A percentile compares a stretch with the other conserved stretches of the same genome.
phyloP scores from a whole-genome alignment of 2,329 filamentous ascomycete genomes.

The Podosphaera leucotricha region DNA sequence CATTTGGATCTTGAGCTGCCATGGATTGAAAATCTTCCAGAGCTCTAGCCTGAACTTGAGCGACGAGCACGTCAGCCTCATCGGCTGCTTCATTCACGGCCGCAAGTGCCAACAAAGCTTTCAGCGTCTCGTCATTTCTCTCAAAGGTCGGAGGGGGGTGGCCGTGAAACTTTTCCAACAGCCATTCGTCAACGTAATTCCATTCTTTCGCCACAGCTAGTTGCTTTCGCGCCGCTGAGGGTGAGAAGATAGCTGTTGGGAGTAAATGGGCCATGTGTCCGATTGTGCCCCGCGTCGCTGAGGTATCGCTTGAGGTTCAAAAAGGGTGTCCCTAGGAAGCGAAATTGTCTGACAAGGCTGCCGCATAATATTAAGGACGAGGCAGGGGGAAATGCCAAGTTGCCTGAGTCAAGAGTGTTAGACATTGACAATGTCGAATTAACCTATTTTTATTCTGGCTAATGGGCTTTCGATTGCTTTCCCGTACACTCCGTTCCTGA shows the following conservation, averaged over 20 bases:
- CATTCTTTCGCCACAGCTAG: slow-evolving; percentile 74
- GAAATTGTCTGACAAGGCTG: neutral
- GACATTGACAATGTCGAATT: neutral
- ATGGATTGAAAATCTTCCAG: slow-evolving; percentile 28
- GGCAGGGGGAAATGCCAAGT: neutral
- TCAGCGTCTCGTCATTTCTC: slow-evolving; percentile 64
- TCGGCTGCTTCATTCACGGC: slow-evolving; percentile 56
- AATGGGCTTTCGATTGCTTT: too few relatives aligned
- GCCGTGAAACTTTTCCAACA: slow-evolving; percentile 43
- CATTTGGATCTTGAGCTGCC: slow-evolving; percentile 14
- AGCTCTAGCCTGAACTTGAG: slow-evolving; percentile 33
- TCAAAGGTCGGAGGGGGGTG: slow-evolving; percentile 51
- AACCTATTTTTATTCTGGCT: too few relatives aligned
- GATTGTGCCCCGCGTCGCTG: neutral
- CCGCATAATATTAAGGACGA: neutral
- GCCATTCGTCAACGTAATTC: slow-evolving; percentile 70
- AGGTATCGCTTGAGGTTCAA: too few relatives aligned
- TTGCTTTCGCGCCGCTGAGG: slow-evolving; percentile 46
- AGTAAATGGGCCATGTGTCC: slow-evolving; percentile 17
- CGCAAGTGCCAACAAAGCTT: slow-evolving; percentile 48
- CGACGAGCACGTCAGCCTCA: slow-evolving; percentile 37
- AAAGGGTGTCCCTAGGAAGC: too few relatives aligned
- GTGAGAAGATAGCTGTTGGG: slow-evolving; percentile 37
- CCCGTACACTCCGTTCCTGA: too few relatives aligned
- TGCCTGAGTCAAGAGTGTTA: neutral